Percentiles rank a stretch among this genome's conserved stretches.
Evolutionary conservation across 2,329 filamentous ascomycete species (phyloP).

Genomic region (Monosporascus sp.): DNA sequence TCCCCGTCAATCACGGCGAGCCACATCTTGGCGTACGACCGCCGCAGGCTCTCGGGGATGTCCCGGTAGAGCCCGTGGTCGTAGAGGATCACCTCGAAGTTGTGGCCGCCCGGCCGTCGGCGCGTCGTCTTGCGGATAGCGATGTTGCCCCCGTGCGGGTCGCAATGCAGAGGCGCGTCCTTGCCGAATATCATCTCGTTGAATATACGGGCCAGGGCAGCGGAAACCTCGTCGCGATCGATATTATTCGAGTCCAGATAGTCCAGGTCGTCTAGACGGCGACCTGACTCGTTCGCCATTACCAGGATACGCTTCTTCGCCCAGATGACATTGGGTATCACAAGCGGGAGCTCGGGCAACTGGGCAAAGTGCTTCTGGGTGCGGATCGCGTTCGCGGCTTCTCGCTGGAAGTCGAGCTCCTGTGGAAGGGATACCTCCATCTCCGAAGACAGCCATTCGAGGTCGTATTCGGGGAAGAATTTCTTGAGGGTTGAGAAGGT

Average conservation of each 20-base stretch:
- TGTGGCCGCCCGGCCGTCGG: constrained; percentile 52
- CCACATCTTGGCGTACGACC: constrained; percentile 95
- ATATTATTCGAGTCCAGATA: constrained; percentile 84
- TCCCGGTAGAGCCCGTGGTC: constrained; percentile 96
- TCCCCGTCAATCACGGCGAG: constrained; percentile 90
- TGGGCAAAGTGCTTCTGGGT: constrained; percentile 76
- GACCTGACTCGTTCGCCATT: constrained; percentile 88
- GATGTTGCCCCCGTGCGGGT: constrained; percentile 94
- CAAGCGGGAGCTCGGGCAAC: constrained; percentile 68
- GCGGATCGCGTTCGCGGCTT: constrained; percentile 77
- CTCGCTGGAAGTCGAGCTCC: constrained; percentile 83
- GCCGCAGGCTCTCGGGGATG: constrained; percentile 71
- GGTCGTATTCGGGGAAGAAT: constrained; percentile 96
- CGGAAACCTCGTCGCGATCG: constrained; percentile 91
- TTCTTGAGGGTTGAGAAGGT: constrained; percentile 85
- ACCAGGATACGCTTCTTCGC: constrained; percentile 84
- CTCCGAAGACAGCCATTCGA: constrained; percentile 91
- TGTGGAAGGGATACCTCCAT: constrained; percentile 88
- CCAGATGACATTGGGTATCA: constrained; percentile 89
- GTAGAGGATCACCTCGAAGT: constrained; percentile 95
- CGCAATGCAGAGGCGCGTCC: constrained; percentile 86
- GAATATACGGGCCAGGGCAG: constrained; percentile 84
- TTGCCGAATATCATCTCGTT: constrained; percentile 99
- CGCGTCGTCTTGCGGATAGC: constrained; percentile 75
- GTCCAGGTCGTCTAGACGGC: constrained; percentile 79